Evolutionary conservation across 352 stramenopile species (phyloP).

Genomic region (Phytophthora brassicae): DNA sequence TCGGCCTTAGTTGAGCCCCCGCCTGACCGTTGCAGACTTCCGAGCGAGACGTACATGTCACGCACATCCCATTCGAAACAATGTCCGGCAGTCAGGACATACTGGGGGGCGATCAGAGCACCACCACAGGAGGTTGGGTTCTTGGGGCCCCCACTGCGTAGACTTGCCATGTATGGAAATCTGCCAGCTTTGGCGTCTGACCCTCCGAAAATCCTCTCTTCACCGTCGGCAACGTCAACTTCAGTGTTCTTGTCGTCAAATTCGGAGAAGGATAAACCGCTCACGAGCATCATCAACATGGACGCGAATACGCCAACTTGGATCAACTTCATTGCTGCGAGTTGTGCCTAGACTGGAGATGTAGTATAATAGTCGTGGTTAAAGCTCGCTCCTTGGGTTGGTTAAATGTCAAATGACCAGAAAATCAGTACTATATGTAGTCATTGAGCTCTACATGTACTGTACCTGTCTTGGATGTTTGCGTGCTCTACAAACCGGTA

Average conservation of each 20-base stretch:
- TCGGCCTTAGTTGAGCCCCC: too few relatives aligned
- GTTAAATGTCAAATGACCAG: not conserved
- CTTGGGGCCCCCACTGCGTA: not conserved
- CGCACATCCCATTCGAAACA: not conserved
- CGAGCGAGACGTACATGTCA: not conserved
- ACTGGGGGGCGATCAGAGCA: not conserved
- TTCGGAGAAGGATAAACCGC: not conserved
- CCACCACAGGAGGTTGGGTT: not conserved
- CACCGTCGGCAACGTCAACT: not conserved
- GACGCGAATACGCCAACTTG: not conserved
- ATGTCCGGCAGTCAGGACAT: not conserved
- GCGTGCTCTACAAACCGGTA: too few relatives aligned
- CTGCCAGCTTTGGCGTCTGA: not conserved
- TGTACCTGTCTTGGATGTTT: too few relatives aligned
- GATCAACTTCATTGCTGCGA: not conserved
- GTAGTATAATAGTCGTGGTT: not conserved
- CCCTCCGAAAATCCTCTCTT: not conserved
- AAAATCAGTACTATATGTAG: not conserved
- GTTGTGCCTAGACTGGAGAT: too few relatives aligned
- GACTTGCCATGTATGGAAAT: not conserved
- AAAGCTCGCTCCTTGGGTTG: not conserved
- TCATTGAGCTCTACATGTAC: too few relatives aligned
- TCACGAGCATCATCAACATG: not conserved
- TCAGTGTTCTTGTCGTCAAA: not conserved
- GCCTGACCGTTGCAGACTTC: not conserved